These are phyloP conservation scores for Pichia sp. DNA, from an alignment of 1,139 yeast species.

Conservation along the genomic window DNA sequence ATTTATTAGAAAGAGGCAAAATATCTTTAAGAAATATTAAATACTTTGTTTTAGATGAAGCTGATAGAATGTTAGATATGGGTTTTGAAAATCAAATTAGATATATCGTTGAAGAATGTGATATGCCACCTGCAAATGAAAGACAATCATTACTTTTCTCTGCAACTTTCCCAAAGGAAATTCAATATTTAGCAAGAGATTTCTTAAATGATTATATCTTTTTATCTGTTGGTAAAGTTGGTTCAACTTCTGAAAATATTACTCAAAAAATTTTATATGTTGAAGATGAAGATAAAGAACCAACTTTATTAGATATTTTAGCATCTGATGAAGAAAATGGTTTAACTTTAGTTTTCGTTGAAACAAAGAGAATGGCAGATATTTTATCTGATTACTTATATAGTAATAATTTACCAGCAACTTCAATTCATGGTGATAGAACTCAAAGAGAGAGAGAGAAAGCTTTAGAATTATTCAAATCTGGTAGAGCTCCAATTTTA, in stretches of 20 bases:
- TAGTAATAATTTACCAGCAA: slow-evolving; percentile 88
- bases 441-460: slow-evolving; percentile 97
- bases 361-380: slow-evolving; percentile 98
- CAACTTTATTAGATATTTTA: slow-evolving; percentile 82
- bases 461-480: slow-evolving; percentile 83
- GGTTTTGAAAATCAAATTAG: slow-evolving; percentile 99
- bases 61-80: slow-evolving; percentile 99
- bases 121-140: slow-evolving; percentile 84
- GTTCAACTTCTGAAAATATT: slow-evolving; percentile 95
- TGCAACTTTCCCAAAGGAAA: slow-evolving; percentile 97
- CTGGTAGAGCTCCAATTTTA: slow-evolving; percentile 82
- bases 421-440: slow-evolving; percentile 98
- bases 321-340: slow-evolving; percentile 67
- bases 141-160: slow-evolving; percentile 98
- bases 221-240: slow-evolving; percentile 96
- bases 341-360: slow-evolving; percentile 89
- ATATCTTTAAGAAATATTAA: slow-evolving; percentile 85
- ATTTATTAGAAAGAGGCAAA: slow-evolving; percentile 88
- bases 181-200: slow-evolving; percentile 94
- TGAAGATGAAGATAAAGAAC: slow-evolving; percentile 91
- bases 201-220: slow-evolving; percentile 93
- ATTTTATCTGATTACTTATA: slow-evolving; percentile 86
- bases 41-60: slow-evolving; percentile 94
- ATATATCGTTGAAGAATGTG: slow-evolving; percentile 95
- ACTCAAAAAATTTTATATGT: slow-evolving; percentile 91